Percentiles rank a stretch among this genome's conserved stretches.
Conservation (phyloP, 352 stramenopile species). For the Globisporangium cederbergense region DNA sequence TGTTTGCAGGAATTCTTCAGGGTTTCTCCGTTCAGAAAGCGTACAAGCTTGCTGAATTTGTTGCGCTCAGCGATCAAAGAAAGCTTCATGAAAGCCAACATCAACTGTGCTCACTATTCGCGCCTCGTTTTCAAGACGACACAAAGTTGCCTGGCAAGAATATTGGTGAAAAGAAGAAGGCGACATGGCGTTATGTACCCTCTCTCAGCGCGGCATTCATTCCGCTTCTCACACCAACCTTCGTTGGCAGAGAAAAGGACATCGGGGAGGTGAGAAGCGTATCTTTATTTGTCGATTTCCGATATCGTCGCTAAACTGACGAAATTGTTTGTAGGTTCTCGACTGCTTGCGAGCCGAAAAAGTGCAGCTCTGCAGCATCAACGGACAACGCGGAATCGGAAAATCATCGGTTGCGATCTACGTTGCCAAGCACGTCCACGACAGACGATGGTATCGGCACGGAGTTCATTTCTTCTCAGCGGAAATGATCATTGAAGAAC, state of each 20-base stretch:
- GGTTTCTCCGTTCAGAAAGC: constrained; percentile 38
- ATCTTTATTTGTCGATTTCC: background rate
- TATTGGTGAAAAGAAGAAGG: constrained; percentile 3
- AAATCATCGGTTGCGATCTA: constrained; percentile 62
- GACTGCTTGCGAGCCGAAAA: constrained; percentile 24
- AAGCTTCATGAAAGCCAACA: constrained; percentile 22
- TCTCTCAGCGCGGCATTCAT: constrained; percentile 49
- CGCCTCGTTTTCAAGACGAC: background rate
- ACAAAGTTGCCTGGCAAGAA: constrained; percentile 22
- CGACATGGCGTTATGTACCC: constrained; percentile 24
- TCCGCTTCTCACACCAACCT: constrained; percentile 48
- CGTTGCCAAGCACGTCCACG: constrained; percentile 44
- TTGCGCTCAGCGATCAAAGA: constrained; percentile 39
- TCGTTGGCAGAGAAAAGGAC: constrained; percentile 44
- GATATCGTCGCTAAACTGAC: background rate
- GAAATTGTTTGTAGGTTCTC: constrained; percentile 26
- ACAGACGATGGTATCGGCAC: constrained; percentile 38
- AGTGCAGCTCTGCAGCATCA: constrained; percentile 48
- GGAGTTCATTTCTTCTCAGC: constrained; percentile 60
- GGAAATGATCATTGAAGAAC: constrained; percentile 31
- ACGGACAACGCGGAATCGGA: constrained; percentile 40
- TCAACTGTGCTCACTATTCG: constrained; percentile 33
- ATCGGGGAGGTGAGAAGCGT: constrained; percentile 37
- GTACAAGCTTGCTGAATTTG: constrained; percentile 33
- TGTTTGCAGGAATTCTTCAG: constrained; percentile 46